Evolutionary conservation across 2,329 filamentous ascomycete genomes (phyloP), one percentile per base, ranked within the genome.

Genomic region (Ceratocystis colombiana): DNA sequence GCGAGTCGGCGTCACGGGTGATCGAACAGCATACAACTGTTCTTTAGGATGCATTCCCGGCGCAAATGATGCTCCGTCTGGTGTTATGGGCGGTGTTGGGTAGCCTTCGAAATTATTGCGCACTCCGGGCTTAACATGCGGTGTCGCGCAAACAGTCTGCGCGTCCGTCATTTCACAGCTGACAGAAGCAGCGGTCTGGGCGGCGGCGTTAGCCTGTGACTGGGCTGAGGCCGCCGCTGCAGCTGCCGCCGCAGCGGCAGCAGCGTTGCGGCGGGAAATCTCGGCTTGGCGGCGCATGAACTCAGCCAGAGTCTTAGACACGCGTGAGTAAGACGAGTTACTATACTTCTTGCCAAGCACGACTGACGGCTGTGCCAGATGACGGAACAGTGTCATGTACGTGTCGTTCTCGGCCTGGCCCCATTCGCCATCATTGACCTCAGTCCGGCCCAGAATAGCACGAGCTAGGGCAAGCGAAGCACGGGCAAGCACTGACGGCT

Each of bases 401-500:
- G 87, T 88, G 68, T 85, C 79, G 69, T 87, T 84, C 73, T 90
- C 88, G 66, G 84, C 83, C 67, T 85, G 82, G 71, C 87, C 86
- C 89, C 90, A 95, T 70, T 91, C 87, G 48, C 83, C 84, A 69
- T 89, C 86, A 69, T 84, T 84, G 70, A 87, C 82, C 75, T 96
- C 90, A 50, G 87, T 83, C 68, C 90, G 87, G 72, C 86, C 86
- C 10, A 97, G 83, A 69, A 99, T 90, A 73, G 89, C 93, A 70
- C 92, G 83, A 48, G 93, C 87, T 50, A 99, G 83, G 64, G 90
- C 90, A 66, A 97, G 80, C 10, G 92, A 90, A 55, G 91, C 88
- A 70, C 90, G 84, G 57, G 94, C 92, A 82, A 99, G 90, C 70
- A 92, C 87, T 0, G 93, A 96, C 22, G 94, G 91, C 73, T 88